phyloP scores from a whole-genome alignment of 139 green algal genomes.

The Chlamydomonas incerta region DNA sequence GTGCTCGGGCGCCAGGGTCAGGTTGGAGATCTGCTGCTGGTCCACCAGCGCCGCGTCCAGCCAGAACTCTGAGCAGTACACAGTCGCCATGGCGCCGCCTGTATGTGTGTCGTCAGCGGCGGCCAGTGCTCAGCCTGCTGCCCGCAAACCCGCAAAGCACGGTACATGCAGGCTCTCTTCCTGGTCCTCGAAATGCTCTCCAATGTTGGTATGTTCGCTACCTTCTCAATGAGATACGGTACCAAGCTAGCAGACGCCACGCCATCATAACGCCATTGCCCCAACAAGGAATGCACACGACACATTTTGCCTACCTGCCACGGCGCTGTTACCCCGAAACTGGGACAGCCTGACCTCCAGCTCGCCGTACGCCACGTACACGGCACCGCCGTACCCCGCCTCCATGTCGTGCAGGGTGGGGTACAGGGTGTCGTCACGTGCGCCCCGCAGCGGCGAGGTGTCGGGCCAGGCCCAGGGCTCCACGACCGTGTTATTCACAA shows the following conservation, averaged over 20 bases:
- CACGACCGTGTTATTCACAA: slow-evolving; percentile 3
- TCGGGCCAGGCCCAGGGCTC: slow-evolving; percentile 2
- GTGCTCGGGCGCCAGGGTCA: neutral
- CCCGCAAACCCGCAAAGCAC: too few relatives aligned
- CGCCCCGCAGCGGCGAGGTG: neutral
- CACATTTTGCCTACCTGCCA: neutral
- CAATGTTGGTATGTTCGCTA: too few relatives aligned
- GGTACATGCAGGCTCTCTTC: too few relatives aligned
- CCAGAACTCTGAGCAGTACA: neutral
- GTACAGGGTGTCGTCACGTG: neutral
- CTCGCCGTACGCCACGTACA: neutral
- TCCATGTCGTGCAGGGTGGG: neutral
- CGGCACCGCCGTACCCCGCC: neutral
- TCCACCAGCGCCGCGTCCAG: neutral
- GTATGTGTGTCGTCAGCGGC: too few relatives aligned
- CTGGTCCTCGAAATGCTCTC: too few relatives aligned
- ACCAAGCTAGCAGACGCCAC: too few relatives aligned
- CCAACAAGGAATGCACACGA: too few relatives aligned
- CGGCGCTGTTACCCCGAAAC: slow-evolving; percentile 5
- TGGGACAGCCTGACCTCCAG: neutral
- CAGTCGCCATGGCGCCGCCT: neutral
- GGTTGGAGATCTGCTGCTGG: neutral
- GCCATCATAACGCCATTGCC: too few relatives aligned
- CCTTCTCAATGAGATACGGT: too few relatives aligned
- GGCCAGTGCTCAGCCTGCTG: too few relatives aligned